Percentiles rank a stretch among this genome's conserved stretches.
Evolutionary conservation across 495 filamentous ascomycete genomes (phyloP).

Genomic region (Cercophora sp.): DNA sequence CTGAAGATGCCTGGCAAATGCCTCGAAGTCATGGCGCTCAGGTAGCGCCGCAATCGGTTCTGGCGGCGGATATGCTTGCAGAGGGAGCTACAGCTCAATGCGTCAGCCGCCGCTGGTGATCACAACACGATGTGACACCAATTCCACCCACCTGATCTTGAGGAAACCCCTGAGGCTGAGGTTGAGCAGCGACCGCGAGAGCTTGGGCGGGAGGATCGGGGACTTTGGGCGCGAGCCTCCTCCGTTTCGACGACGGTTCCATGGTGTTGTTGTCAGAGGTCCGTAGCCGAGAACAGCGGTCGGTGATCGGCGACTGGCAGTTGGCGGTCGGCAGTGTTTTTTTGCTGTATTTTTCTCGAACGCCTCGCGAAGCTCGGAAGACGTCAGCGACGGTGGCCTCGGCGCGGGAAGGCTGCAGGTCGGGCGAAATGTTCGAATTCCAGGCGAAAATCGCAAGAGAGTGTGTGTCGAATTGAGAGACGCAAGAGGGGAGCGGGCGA

Average conservation of each 20-base stretch:
- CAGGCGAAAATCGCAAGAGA: background rate
- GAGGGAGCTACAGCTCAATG: slow-evolving; percentile 12
- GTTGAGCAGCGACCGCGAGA: slow-evolving; percentile 12
- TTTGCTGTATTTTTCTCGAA: no score
- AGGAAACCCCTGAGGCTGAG: slow-evolving; percentile 22
- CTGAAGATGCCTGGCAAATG: slow-evolving; percentile 55
- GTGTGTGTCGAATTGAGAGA: slow-evolving; percentile 11
- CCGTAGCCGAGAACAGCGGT: background rate
- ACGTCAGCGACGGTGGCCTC: background rate
- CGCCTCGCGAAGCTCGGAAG: background rate
- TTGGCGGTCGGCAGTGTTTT: slow-evolving; percentile 3
- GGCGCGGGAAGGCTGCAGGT: background rate
- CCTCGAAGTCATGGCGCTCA: slow-evolving; percentile 53
- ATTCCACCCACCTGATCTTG: slow-evolving; percentile 26
- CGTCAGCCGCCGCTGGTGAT: slow-evolving; percentile 10
- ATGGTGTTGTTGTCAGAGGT: slow-evolving; percentile 13
- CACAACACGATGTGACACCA: slow-evolving; percentile 1
- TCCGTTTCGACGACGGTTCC: slow-evolving; percentile 36
- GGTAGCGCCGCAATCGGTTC: slow-evolving; percentile 22
- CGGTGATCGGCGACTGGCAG: background rate
- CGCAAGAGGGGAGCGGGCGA: background rate
- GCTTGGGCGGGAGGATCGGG: slow-evolving; percentile 21
- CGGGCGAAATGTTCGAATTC: background rate
- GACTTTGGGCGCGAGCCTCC: slow-evolving; percentile 36
- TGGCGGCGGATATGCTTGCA: slow-evolving; percentile 21